These are phyloP conservation scores for Tricholoma saponaceum DNA, from an alignment of 768 basidiomycete species.

Conservation along the genomic window DNA sequence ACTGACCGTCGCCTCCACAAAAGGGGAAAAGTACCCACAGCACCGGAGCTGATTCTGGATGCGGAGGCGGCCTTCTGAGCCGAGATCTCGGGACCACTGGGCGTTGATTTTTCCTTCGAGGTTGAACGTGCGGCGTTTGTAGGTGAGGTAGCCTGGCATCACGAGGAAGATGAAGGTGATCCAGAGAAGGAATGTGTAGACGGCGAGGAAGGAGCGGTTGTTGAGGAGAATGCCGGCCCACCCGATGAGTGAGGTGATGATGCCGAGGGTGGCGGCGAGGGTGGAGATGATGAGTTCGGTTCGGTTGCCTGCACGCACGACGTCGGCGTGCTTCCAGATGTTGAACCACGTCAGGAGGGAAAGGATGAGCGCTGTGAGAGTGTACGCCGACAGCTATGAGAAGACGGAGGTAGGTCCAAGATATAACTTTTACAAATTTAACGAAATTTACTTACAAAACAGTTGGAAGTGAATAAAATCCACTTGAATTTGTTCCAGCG, in stretches of 20 bases:
- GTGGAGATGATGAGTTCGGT: conserved; percentile 70
- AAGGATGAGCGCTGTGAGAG: conserved; percentile 57
- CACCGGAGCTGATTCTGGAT: conserved; percentile 75
- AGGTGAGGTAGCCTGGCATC: conserved; percentile 74
- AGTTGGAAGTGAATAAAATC: conserved; percentile 62
- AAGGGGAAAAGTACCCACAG: conserved; percentile 80
- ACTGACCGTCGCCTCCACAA: conserved; percentile 72
- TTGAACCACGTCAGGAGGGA: conserved; percentile 77
- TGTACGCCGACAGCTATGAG: conserved; percentile 48
- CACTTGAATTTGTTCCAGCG: conserved; percentile 87
- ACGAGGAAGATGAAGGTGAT: conserved; percentile 66
- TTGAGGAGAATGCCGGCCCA: conserved; percentile 81
- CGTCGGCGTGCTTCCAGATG: conserved; percentile 63
- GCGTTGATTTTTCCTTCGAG: conserved; percentile 77
- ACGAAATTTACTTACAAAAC: conserved; percentile 26
- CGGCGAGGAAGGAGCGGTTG: conserved; percentile 76
- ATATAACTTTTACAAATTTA: no score
- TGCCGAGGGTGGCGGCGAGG: conserved; percentile 51
- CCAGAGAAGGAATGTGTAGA: conserved; percentile 78
- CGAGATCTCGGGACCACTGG: conserved; percentile 68
- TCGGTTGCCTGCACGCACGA: conserved; percentile 67
- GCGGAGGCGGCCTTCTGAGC: conserved; percentile 53
- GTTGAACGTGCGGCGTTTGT: conserved; percentile 72
- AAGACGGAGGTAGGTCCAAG: not conserved
- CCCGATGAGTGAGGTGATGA: conserved; percentile 67